A percentile compares a stretch with the other conserved stretches of the same genome.
phyloP scores from a whole-genome alignment of 2,329 filamentous ascomycete species.

The Colletotrichum somersetense region DNA sequence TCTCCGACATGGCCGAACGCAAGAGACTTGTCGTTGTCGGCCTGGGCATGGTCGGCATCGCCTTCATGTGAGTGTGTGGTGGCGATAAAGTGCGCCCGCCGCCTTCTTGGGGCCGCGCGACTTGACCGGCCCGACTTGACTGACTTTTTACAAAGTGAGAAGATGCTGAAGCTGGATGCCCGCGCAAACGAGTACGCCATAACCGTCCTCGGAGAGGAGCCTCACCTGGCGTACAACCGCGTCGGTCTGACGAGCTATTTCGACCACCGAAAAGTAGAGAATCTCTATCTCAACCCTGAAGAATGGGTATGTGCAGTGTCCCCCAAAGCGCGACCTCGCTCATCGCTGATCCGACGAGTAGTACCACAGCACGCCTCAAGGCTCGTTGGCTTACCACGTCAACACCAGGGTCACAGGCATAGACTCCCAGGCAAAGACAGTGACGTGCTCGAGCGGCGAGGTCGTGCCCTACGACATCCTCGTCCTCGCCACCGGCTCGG shows the following conservation, averaged over 20 bases:
- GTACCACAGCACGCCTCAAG: slow-evolving; percentile 76
- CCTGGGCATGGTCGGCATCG: slow-evolving; percentile 91
- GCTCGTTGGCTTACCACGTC: slow-evolving; percentile 79
- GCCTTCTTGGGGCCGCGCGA: not conserved
- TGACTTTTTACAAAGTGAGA: slow-evolving; percentile 71
- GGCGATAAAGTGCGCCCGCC: too few species aligned
- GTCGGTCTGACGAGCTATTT: slow-evolving; percentile 93
- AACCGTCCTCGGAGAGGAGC: slow-evolving; percentile 88
- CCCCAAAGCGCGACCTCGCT: too few species aligned
- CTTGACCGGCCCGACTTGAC: too few species aligned
- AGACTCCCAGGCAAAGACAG: slow-evolving; percentile 71
- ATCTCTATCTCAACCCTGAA: slow-evolving; percentile 86
- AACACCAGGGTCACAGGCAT: slow-evolving; percentile 79
- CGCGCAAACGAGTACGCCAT: slow-evolving; percentile 82
- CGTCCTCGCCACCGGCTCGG: slow-evolving; percentile 87
- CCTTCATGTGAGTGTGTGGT: slow-evolving; percentile 83
- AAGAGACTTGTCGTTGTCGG: slow-evolving; percentile 87
- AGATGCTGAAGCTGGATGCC: slow-evolving; percentile 86
- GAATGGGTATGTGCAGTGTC: slow-evolving; percentile 75
- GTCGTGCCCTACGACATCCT: slow-evolving; percentile 82
- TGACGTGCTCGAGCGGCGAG: slow-evolving; percentile 78
- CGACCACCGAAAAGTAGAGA: slow-evolving; percentile 85
- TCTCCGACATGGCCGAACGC: slow-evolving; percentile 57
- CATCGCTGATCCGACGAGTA: slow-evolving; percentile 48
- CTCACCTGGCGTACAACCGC: slow-evolving; percentile 90